A percentile compares a stretch with the other conserved stretches of the same genome.
Evolutionary conservation across 225 moss, liverwort and hornwort species (phyloP).

Genomic region (Polytrichum formosum): DNA sequence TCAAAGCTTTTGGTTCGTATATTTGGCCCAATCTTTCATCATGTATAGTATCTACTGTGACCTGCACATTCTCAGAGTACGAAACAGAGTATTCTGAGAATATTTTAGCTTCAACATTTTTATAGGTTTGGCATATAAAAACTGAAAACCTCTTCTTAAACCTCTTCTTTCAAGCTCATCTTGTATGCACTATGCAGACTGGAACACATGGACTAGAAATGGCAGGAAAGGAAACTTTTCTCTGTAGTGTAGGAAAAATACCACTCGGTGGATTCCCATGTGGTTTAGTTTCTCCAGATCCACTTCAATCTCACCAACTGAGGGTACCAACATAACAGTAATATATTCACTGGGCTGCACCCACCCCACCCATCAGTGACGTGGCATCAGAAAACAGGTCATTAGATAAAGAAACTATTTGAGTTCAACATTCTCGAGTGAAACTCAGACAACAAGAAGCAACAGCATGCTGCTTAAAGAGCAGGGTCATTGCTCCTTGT

Average conservation of each 20-base stretch:
- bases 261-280: constrained; percentile 70
- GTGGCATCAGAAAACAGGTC: too few species aligned
- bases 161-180: background rate
- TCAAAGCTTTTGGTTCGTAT: constrained; percentile 76
- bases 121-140: background rate
- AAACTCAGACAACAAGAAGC: background rate
- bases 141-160: background rate
- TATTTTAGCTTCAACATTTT: background rate
- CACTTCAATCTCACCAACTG: constrained; percentile 68
- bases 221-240: background rate
- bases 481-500: too few species aligned
- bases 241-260: constrained; percentile 17
- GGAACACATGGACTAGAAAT: background rate
- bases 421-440: too few species aligned
- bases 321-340: constrained; percentile 83
- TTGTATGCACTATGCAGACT: background rate
- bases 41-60: constrained; percentile 55
- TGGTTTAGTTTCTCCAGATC: constrained; percentile 57
- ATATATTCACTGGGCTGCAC: constrained; percentile 74
- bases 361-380: constrained; percentile 5
- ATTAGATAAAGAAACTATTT: too few species aligned
- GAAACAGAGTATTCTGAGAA: background rate
- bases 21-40: constrained; percentile 68
- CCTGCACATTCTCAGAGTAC: constrained; percentile 33
- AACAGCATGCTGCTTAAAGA: too few species aligned